Evolutionary conservation across 306 rosid species (phyloP).

Genomic region (Biancaea sappan): DNA sequence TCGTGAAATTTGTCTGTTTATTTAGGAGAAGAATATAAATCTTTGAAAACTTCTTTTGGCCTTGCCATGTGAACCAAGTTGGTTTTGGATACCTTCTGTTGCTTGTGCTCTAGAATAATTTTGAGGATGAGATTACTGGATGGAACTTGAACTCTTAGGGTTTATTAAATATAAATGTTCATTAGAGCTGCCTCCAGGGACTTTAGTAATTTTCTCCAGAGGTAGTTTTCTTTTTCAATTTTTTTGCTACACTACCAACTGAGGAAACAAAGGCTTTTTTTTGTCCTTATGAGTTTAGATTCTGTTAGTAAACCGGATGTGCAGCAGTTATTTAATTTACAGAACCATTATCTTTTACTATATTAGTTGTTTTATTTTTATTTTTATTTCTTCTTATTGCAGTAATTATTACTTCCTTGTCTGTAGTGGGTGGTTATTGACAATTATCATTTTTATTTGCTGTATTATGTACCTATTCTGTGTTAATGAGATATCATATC

Average conservation of each 20-base stretch:
- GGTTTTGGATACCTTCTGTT: neutral
- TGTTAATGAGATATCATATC: no score
- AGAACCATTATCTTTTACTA: no score
- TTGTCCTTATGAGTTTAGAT: neutral
- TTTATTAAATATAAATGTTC: slow-evolving; percentile 12
- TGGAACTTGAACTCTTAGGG: slow-evolving; percentile 15
- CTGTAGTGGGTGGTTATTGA: no score
- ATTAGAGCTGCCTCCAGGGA: slow-evolving; percentile 1
- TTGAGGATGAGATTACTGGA: neutral
- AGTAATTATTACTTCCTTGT: no score
- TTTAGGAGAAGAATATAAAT: neutral
- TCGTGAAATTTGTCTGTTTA: slow-evolving; percentile 2
- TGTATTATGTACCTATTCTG: no score
- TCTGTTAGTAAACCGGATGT: no score
- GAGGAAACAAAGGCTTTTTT: neutral
- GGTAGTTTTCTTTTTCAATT: neutral
- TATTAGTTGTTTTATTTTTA: no score
- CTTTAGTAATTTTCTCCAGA: neutral
- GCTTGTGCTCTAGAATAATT: neutral
- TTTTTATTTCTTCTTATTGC: no score
- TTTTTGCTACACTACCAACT: neutral
- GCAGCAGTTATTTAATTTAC: no score
- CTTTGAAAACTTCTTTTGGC: neutral
- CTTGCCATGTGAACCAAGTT: neutral
- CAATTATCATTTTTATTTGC: no score